These are phyloP conservation scores for Ascochyta lentis DNA, from an alignment of 2,329 filamentous ascomycete genomes.

Conservation along the genomic window DNA sequence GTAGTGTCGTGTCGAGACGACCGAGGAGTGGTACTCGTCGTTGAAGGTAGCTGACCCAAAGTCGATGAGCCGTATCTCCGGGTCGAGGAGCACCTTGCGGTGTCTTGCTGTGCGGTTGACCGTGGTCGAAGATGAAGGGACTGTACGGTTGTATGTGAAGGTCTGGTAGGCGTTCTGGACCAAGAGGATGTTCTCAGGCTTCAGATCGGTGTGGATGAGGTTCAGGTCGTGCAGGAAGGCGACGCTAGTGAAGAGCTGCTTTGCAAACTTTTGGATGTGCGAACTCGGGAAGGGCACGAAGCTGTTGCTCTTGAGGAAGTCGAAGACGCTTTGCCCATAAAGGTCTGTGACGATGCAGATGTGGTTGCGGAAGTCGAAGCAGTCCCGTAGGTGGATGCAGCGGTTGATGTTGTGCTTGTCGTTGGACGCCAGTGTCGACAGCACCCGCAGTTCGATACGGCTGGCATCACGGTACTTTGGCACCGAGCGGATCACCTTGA, in stretches of 20 bases:
- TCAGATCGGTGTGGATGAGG: slow-evolving; percentile 86
- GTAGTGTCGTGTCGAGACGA: slow-evolving; percentile 71
- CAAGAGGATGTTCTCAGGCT: slow-evolving; percentile 72
- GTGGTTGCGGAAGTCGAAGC: slow-evolving; percentile 96
- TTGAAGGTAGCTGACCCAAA: slow-evolving; percentile 73
- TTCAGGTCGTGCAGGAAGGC: slow-evolving; percentile 97
- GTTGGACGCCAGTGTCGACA: slow-evolving; percentile 90
- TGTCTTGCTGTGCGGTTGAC: slow-evolving; percentile 65
- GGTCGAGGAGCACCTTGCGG: slow-evolving; percentile 67
- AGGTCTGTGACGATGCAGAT: slow-evolving; percentile 85
- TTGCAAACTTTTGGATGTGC: slow-evolving; percentile 95
- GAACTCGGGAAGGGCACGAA: slow-evolving; percentile 98
- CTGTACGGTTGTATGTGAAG: slow-evolving; percentile 72
- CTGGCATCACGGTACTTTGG: slow-evolving; percentile 98
- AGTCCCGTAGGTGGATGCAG: slow-evolving; percentile 95
- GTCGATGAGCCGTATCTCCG: slow-evolving; percentile 71
- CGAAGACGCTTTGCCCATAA: slow-evolving; percentile 95
- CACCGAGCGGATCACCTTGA: slow-evolving; percentile 98
- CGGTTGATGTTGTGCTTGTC: slow-evolving; percentile 91
- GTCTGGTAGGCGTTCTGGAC: slow-evolving; percentile 71
- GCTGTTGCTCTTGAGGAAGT: slow-evolving; percentile 93
- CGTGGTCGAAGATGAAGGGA: slow-evolving; percentile 68
- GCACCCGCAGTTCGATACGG: slow-evolving; percentile 88
- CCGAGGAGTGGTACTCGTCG: slow-evolving; percentile 72
- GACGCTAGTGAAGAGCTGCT: slow-evolving; percentile 96